Evolutionary conservation across 495 filamentous ascomycete species (phyloP).

Genomic region (Podospora fimiseda): DNA sequence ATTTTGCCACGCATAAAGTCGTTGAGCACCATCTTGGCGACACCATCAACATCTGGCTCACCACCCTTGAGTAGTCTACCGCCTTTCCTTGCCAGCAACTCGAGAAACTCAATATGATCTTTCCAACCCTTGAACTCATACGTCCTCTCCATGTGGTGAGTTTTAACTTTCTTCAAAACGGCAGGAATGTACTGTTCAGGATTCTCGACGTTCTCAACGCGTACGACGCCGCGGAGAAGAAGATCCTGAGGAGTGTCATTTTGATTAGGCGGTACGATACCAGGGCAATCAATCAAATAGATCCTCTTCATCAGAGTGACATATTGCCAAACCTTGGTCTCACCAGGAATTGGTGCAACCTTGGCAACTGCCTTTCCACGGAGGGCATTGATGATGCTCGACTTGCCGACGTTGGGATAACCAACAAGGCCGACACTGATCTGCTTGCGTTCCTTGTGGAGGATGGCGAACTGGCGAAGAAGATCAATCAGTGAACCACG

Average conservation of each 20-base stretch:
- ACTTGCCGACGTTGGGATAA: slow-evolving; percentile 72
- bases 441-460: slow-evolving; percentile 89
- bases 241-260: slow-evolving; percentile 81
- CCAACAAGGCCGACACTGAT: slow-evolving; percentile 84
- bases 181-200: slow-evolving; percentile 92
- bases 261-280: slow-evolving; percentile 84
- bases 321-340: slow-evolving; percentile 90
- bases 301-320: slow-evolving; percentile 96
- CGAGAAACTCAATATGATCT: slow-evolving; percentile 74
- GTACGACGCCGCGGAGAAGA: slow-evolving; percentile 82
- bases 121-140: slow-evolving; percentile 77
- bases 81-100: slow-evolving; percentile 78
- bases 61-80: slow-evolving; percentile 82
- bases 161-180: slow-evolving; percentile 70
- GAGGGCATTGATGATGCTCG: slow-evolving; percentile 86
- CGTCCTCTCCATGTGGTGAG: slow-evolving; percentile 83
- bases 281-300: slow-evolving; percentile 94
- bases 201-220: slow-evolving; percentile 91
- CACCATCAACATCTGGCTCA: slow-evolving; percentile 86
- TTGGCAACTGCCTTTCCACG: slow-evolving; percentile 88
- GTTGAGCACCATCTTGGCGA: slow-evolving; percentile 90
- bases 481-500: slow-evolving; percentile 55
- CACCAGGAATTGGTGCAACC: slow-evolving; percentile 91
- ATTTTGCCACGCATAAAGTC: slow-evolving; percentile 93
- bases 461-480: slow-evolving; percentile 83